Evolutionary conservation across 345 rosid species (phyloP).

Genomic region (Lumnitzera littorea): DNA sequence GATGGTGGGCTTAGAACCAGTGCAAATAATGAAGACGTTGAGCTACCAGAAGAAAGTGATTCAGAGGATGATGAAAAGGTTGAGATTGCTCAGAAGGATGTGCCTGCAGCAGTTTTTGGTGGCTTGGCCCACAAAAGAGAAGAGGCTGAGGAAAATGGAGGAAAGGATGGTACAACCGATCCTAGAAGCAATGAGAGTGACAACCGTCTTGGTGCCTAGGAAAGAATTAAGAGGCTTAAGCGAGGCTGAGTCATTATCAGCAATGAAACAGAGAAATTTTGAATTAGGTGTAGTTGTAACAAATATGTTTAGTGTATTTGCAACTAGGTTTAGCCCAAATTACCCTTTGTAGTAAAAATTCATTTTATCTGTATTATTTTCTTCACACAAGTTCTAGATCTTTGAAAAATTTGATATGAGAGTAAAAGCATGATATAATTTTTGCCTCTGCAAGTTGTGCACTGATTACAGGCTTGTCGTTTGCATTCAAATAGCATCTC

Average conservation of each 20-base stretch:
- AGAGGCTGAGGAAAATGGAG: constrained; percentile 21
- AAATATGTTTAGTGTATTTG: no score
- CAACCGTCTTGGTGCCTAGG: constrained; percentile 66
- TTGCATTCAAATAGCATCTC: no score
- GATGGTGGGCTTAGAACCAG: constrained; percentile 33
- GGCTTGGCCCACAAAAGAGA: constrained; percentile 73
- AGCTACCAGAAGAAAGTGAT: constrained; percentile 77
- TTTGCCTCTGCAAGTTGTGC: no score
- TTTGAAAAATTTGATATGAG: no score
- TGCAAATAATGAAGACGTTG: constrained; percentile 72
- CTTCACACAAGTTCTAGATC: no score
- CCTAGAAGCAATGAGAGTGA: constrained; percentile 29
- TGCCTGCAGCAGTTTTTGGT: constrained; percentile 78
- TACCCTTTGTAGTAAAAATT: no score
- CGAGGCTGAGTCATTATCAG: constrained; percentile 3
- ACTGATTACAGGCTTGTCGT: no score
- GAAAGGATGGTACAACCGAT: constrained; percentile 11
- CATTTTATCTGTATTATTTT: no score
- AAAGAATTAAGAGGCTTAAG: constrained; percentile 73
- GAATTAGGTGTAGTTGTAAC: no score
- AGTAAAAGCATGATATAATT: no score
- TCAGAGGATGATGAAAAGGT: constrained; percentile 56
- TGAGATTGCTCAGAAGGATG: constrained; percentile 71
- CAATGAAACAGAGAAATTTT: no score
- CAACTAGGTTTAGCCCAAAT: no score